These are phyloP conservation scores for Diplotaxis tenuifolia DNA, from an alignment of 345 rosid genomes.

Conservation along the genomic window DNA sequence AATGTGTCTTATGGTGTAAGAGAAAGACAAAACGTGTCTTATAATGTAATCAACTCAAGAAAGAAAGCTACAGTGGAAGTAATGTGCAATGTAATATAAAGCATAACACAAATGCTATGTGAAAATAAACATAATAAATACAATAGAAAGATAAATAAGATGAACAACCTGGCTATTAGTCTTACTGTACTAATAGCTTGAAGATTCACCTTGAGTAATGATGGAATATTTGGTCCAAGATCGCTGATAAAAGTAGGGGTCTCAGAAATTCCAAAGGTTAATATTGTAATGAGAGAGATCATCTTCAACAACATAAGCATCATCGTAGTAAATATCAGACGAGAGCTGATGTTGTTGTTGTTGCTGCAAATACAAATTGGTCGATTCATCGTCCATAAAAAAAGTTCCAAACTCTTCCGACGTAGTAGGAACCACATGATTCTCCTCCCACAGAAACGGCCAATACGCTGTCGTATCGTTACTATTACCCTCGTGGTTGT, in stretches of 20 bases:
- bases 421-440: conserved; percentile 17
- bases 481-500: neutral
- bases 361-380: neutral
- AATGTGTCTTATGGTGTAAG: too few relatives aligned
- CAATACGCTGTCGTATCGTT: conserved; percentile 20
- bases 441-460: conserved; percentile 31
- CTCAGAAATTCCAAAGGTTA: conserved; percentile 40
- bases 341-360: conserved; percentile 19
- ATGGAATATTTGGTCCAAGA: conserved; percentile 17
- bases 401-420: conserved; percentile 23
- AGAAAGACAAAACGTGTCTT: neutral
- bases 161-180: conserved; percentile 4
- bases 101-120: neutral
- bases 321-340: conserved; percentile 40
- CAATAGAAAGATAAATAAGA: neutral
- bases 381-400: conserved; percentile 13
- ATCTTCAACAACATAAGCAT: conserved; percentile 24
- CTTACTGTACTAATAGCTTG: neutral
- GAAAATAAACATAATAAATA: neutral
- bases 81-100: conserved; percentile 3
- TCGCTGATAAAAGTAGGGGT: conserved; percentile 16
- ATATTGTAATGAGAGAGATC: conserved; percentile 29
- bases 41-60: too few relatives aligned
- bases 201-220: neutral
- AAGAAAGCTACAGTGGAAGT: neutral